Evolutionary conservation across 139 green algal species (phyloP).

Genomic region (Chlorella sp.): DNA sequence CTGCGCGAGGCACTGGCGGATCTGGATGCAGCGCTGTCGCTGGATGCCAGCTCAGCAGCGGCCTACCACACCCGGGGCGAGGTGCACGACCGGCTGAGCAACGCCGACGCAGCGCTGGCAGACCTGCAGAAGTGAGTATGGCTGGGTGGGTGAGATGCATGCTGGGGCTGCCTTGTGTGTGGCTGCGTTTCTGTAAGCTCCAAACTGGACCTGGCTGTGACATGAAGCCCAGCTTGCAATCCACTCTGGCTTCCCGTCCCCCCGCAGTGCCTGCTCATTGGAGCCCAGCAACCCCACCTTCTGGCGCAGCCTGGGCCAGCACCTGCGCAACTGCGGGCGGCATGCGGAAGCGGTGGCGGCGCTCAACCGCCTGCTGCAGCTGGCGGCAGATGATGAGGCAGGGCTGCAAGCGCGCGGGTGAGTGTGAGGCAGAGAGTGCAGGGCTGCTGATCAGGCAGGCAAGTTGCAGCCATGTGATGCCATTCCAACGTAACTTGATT

Average conservation of each 20-base stretch:
- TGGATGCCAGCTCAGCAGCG: slow-evolving; percentile 65
- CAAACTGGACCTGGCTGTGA: not conserved
- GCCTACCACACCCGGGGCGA: slow-evolving; percentile 55
- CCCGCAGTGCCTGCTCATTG: slow-evolving; percentile 40
- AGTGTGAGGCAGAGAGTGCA: slow-evolving; percentile 8
- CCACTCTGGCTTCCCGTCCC: too few relatives aligned
- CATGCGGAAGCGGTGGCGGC: slow-evolving; percentile 53
- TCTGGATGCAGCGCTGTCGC: slow-evolving; percentile 67
- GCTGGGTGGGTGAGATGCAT: not conserved
- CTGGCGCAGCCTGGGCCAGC: slow-evolving; percentile 60
- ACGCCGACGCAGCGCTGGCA: slow-evolving; percentile 38
- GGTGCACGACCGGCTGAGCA: slow-evolving; percentile 57
- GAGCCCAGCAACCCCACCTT: slow-evolving; percentile 51
- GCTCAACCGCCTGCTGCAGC: slow-evolving; percentile 48
- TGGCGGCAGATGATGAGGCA: slow-evolving; percentile 52
- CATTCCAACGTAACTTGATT: too few relatives aligned
- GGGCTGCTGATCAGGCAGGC: too few relatives aligned
- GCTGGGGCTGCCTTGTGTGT: not conserved
- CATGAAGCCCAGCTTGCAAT: too few relatives aligned
- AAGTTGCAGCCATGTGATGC: too few relatives aligned
- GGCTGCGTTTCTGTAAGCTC: not conserved
- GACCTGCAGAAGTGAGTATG: slow-evolving; percentile 52
- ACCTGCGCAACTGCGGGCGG: slow-evolving; percentile 37
- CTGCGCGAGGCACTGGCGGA: slow-evolving; percentile 65
- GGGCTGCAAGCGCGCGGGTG: slow-evolving; percentile 63